Evolutionary conservation across 148 eudicot genomes (phyloP).

Genomic region (Silene uniflora): DNA sequence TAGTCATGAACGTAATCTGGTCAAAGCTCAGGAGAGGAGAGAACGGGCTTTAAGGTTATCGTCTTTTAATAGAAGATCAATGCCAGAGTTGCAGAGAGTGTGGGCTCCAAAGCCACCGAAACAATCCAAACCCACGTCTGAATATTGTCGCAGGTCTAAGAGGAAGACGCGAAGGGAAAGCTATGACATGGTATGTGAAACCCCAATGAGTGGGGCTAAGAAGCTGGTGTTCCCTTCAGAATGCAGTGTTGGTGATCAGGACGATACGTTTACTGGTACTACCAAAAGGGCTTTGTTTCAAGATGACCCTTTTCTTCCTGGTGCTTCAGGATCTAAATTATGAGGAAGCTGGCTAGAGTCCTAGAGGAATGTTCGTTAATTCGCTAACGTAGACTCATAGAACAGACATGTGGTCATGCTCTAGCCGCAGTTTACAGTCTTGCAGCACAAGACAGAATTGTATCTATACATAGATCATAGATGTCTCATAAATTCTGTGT

Average conservation of each 20-base stretch:
- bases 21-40: constrained; percentile 72
- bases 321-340: constrained; percentile 15
- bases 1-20: constrained; percentile 43
- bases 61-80: constrained; percentile 56
- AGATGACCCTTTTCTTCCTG: constrained; percentile 33
- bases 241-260: constrained; percentile 23
- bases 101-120: constrained; percentile 89
- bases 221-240: constrained; percentile 35
- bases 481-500: constrained; percentile 2
- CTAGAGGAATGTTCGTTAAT: neutral
- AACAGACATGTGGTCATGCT: neutral
- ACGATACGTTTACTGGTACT: constrained; percentile 30
- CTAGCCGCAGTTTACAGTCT: neutral
- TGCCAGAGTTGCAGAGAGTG: constrained; percentile 81
- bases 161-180: constrained; percentile 45
- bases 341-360: neutral
- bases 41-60: constrained; percentile 58
- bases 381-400: constrained; percentile 5
- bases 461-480: constrained; percentile 1
- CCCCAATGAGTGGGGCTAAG: constrained; percentile 50
- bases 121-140: constrained; percentile 37
- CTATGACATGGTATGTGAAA: constrained; percentile 65
- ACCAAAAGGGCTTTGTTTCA: constrained; percentile 75
- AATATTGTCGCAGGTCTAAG: constrained; percentile 40
- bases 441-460: constrained; percentile 14